Base-by-base conservation (phyloP, 2,329 filamentous ascomycete genomes). In the Emmonsia crescens region DNA sequence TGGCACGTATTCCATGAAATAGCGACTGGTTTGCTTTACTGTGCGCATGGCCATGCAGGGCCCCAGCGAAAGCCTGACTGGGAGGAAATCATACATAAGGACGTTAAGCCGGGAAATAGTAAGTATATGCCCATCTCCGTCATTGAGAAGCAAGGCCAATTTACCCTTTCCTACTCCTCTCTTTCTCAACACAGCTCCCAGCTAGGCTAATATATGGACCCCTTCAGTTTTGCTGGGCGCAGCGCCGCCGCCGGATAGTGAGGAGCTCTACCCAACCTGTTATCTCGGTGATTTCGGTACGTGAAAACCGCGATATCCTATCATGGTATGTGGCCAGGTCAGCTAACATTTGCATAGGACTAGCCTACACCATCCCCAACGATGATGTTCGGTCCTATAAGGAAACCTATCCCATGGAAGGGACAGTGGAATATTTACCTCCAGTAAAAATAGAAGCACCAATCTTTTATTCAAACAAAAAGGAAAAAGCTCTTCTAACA, bases 1-100 rank as follows among this genome's bases (percentile, higher is more conserved):
- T 63, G 62, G 62, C 60, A 63, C 36, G 5, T 63, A 14, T 59
- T 61, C 38, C 62, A 63, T 52, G 24, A 55, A 21, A 60, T 63
- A 29, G 56, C 46, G 12, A 61, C 59, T 29, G 60, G 56, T 14
- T 21, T 63, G 40, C 33, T 63, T 24, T 61, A 61, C 60, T 63
- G 62, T 40, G 51, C 56, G 10, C 52, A 63, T 21, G 62, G 56
- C 19, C 62, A 57, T 55, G 31, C 31, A 14, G 21, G 21, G 12
- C 48, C 48, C n/a, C 9, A 42, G 24, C 27, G 57, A 48, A 61
- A 60, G 19, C 49, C 56, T 27, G 60, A 57, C 5, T 63, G 62
- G 62, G 62, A 63, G 51, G 62, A 63, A 44, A 61, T 63, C 33
- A 57, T 63, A 33, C 60, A 61, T 24, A 61, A 60, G 52, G 62